Base-by-base conservation (phyloP, 257 asterid genomes). In the Salvia rosmarinus region DNA sequence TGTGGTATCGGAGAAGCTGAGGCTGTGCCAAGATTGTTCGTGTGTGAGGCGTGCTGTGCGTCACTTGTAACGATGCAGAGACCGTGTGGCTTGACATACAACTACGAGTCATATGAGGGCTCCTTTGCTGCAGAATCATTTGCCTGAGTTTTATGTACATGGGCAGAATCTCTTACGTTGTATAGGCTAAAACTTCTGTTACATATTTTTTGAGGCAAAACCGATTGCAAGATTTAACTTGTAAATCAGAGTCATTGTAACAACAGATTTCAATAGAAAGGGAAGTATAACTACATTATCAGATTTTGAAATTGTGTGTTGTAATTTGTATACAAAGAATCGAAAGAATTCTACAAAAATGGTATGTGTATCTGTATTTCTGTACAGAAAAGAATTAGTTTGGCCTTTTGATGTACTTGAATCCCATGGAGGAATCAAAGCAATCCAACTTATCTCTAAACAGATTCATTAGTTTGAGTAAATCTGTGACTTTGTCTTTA, bases 1-100 rank as follows among this genome's bases (percentile, higher is more conserved):
- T 69, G 83, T 23, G 99, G 99, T 12, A 88, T 95, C 30, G 82
- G 80, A 44, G 98, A 89, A 58, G 43, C 82, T n/a, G 87, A 85
- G 50, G 81, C 81, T 0, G 96, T 85, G 74, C 97, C 98, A 2
- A 85, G 86, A 13, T 72, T 91, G 80, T 94, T 91, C 19, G 85
- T 89, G 0, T 94, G 99, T 13, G 89, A 87, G 30, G 28, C 73
- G 3, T 90, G 98, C 76, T 85, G 89, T 75, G 44, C 70, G 68
- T 80, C 86, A 5, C 92, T 90, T 50, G 91, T 85, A 46, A 91
- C 91, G 9, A 72, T 80, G 67, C 82, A 78, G 56, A 68, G 76
- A 34, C 73, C 44, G 30, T 42, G 73, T n/a, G 61, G 63, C 7
- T 37, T 62, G 52, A 78, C 70, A 32, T 35, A 71, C 52, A 73